Evolutionary conservation across 352 stramenopile genomes (phyloP).

Genomic region (Globisporangium sylvaticum): DNA sequence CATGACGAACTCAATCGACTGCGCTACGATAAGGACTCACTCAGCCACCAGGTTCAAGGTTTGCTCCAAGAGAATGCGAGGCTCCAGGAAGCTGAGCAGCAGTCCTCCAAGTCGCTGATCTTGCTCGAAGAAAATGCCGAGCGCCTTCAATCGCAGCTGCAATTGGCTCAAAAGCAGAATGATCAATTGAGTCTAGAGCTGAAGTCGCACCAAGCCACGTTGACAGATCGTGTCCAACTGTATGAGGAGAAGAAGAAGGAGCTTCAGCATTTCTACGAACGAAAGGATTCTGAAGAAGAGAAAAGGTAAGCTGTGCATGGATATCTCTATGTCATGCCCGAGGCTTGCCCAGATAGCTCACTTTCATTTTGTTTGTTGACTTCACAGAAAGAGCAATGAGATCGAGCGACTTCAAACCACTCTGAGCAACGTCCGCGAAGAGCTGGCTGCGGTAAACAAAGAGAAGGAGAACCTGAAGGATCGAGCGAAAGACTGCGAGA

Average conservation of each 20-base stretch:
- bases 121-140: conserved; percentile 32
- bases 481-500: conserved; percentile 31
- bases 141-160: conserved; percentile 47
- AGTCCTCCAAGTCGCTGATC: conserved; percentile 25
- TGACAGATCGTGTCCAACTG: conserved; percentile 43
- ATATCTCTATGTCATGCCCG: not conserved
- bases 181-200: conserved; percentile 58
- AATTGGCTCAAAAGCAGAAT: conserved; percentile 48
- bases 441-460: conserved; percentile 43
- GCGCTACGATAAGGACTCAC: conserved; percentile 13
- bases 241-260: conserved; percentile 72
- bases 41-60: conserved; percentile 21
- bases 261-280: conserved; percentile 55
- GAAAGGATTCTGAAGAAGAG: conserved; percentile 50
- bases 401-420: conserved; percentile 52
- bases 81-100: conserved; percentile 34
- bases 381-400: conserved; percentile 39
- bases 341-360: not conserved
- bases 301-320: conserved; percentile 24
- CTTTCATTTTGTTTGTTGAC: not conserved
- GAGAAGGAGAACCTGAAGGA: conserved; percentile 49
- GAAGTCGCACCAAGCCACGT: conserved; percentile 40
- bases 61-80: conserved; percentile 30
- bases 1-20: conserved; percentile 37
- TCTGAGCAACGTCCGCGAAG: conserved; percentile 42